Evolutionary conservation across 2,329 filamentous ascomycete species (phyloP).

Genomic region (Macrophomina phaseolina): DNA sequence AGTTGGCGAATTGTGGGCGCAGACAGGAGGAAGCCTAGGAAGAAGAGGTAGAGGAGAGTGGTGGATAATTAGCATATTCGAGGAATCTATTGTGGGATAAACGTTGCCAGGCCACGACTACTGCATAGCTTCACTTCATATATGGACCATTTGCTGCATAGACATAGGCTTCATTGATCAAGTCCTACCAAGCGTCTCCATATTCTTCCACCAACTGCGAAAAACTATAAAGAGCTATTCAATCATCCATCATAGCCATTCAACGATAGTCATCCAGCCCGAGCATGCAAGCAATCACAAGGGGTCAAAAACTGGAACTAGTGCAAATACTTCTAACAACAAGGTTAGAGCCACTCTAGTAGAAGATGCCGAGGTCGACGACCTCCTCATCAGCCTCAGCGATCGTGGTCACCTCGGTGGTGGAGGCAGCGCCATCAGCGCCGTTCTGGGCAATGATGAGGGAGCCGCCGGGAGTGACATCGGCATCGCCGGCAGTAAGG

Average conservation of each 20-base stretch:
- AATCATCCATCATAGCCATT: not conserved
- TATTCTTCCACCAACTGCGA: not conserved
- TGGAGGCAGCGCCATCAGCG: slow-evolving; percentile 7
- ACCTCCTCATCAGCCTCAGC: slow-evolving; percentile 7
- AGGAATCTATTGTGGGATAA: too few relatives aligned
- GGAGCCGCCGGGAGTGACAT: not conserved
- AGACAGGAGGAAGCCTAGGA: too few relatives aligned
- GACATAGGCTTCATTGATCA: not conserved
- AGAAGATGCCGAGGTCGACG: slow-evolving; percentile 21
- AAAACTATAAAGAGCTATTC: not conserved
- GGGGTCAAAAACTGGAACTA: not conserved
- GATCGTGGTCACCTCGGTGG: not conserved
- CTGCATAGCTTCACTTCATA: too few relatives aligned
- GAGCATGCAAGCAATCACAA: too few relatives aligned
- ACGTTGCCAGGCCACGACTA: not conserved
- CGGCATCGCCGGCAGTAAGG: slow-evolving; percentile 8
- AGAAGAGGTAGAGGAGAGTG: too few relatives aligned
- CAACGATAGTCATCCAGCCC: not conserved
- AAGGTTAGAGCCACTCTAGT: not conserved
- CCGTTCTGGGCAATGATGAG: slow-evolving; percentile 27
- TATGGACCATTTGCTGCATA: too few relatives aligned
- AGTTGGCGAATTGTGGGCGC: too few relatives aligned
- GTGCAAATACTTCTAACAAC: not conserved
- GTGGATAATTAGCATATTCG: too few relatives aligned
- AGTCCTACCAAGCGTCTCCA: not conserved